A percentile compares a stretch with the other conserved stretches of the same genome.
Conservation (phyloP, 768 basidiomycete species). For the Austroboletus festivus region DNA sequence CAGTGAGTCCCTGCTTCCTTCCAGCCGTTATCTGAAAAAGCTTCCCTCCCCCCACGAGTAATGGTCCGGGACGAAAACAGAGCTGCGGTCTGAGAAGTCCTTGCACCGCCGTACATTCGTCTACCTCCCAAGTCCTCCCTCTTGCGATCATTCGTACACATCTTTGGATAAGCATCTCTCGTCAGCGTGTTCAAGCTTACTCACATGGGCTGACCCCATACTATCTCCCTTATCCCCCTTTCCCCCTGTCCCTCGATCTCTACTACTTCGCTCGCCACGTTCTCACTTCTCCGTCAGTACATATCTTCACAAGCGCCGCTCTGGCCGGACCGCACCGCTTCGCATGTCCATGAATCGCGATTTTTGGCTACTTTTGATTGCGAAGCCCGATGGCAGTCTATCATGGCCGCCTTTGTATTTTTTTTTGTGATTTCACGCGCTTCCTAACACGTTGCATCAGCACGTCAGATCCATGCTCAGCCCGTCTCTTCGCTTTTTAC, state of each 20-base stretch:
- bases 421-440: constrained; percentile 36
- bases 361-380: constrained; percentile 22
- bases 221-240: constrained; percentile 15
- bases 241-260: constrained; percentile 7
- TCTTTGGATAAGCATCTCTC: constrained; percentile 22
- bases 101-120: constrained; percentile 24
- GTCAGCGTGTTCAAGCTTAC: constrained; percentile 18
- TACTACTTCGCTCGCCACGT: constrained; percentile 8
- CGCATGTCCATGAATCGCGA: constrained; percentile 18
- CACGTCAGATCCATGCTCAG: constrained; percentile 33
- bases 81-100: constrained; percentile 22
- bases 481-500: constrained; percentile 31
- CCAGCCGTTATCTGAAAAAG: constrained; percentile 27
- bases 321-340: constrained; percentile 13
- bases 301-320: constrained; percentile 15
- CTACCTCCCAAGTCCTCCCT: constrained; percentile 17
- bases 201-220: constrained; percentile 17
- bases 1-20: constrained; percentile 6
- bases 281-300: constrained; percentile 7
- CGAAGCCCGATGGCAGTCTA: constrained; percentile 31
- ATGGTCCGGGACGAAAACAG: too few relatives aligned
- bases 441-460: constrained; percentile 36
- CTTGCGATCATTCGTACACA: too few relatives aligned
- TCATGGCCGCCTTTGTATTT: constrained; percentile 30
- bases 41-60: too few relatives aligned